Evolutionary conservation across 2,329 filamentous ascomycete species (phyloP), one percentile per base, ranked within the genome.

Genomic region (Septoria petroselini): DNA sequence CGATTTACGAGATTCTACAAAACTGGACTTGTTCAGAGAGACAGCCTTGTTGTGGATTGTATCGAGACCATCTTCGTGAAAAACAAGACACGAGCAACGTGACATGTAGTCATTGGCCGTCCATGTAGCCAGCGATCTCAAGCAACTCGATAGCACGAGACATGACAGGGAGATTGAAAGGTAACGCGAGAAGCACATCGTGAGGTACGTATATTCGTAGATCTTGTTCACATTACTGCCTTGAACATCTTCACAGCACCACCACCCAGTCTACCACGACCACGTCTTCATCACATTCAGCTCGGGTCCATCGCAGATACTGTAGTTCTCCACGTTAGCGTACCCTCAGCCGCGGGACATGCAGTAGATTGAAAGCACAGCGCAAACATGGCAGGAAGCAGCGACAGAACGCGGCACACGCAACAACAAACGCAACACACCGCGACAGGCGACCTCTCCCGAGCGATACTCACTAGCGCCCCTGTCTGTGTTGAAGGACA

Each of bases 401-500:
- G n/a, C n/a, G n/a, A n/a, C n/a, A n/a, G n/a, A n/a, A n/a, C n/a
- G n/a, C n/a, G n/a, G n/a, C n/a, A n/a, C n/a, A n/a, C 12, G 15
- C 27, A 12, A 19, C n/a, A 35, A 29, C 8, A 35, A 37, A 41
- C 38, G 45, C 39, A 42, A 7, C 12, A 51, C 30, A 48, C 9
- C 45, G 35, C 9, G 34, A 15, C 21, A 35, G 38, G 14, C 38
- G 43, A 35, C 27, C 33, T 40, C 15, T 39, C 30, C 25, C 18
- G 45, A 37, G 30, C 31, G 44, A 41, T 34, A 55, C 53, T 56
- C 48, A 53, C 48, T 52, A 34, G 40, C 42, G 35, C 35, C 42
- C 49, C 30, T 54, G 46, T 18, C 54, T 48, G 41, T 53, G 41
- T 25, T 48, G 53, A 40, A 70, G 55, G 55, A 59, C 55, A 31